Evolutionary conservation across 2,329 filamentous ascomycete species (phyloP), one percentile per base, ranked within the genome.

Genomic region (Xylaria sp.): DNA sequence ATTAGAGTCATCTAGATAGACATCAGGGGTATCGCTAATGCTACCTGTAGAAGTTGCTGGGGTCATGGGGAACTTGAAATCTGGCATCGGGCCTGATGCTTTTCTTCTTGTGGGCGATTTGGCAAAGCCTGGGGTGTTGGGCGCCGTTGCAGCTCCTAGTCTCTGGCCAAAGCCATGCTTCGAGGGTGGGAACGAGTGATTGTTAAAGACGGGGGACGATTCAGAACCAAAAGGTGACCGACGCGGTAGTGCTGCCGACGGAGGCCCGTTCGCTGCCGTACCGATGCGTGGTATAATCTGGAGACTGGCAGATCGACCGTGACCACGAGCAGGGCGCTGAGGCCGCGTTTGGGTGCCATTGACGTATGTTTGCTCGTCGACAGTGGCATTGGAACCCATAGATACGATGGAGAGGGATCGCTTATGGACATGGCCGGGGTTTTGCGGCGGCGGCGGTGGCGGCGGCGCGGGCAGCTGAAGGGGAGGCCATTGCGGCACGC

Each of bases 341-440:
- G 85, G 80, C 73, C 82, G 80, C 37, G 76, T 69, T 1, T 81
- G 76, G 16, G 79, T 73, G 32, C 86, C 83, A 70, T 82, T 83
- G 65, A 79, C 79, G 58, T 82, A 80, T 23, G 75, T 73, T 51
- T 84, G 81, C 25, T 87, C 86, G 48, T 84, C 80, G 23, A 82
- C 80, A 35, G 81, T 83, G 44, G 82, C 81, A 72, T 84, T 75
- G 23, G 88, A 88, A 12, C 90, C 91, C 74, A 95, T 88, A 10
- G 93, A 95, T 54, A 95, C 89, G 71, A 96, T 95, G 21, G 93
- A 96, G 35, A 96, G 86, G 2, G 93, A 95, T 74, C 92, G 86
- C 78, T 91, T 90, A 75, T 94, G 92, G 62, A 85, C 83, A 75
- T 91, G 88, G n/a, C 85, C 83, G 25, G 80, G 79, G 66, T 63